Conservation (phyloP, 2,329 filamentous ascomycete genomes). For the Colletotrichum chlorophyti region DNA sequence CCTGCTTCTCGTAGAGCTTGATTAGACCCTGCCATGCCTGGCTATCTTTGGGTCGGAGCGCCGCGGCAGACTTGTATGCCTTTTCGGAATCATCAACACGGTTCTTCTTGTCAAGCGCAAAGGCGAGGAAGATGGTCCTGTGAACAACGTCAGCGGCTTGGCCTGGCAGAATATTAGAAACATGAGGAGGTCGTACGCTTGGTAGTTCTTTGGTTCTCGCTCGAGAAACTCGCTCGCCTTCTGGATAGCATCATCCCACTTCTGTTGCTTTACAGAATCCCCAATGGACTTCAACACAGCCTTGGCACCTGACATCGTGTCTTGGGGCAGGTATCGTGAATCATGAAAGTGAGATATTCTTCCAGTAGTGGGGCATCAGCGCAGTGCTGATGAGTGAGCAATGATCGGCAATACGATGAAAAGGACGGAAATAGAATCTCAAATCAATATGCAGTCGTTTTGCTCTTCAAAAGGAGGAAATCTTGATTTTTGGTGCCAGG, state of each 20-base stretch:
- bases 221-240: slow-evolving; percentile 74
- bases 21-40: slow-evolving; percentile 92
- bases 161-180: not conserved
- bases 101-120: slow-evolving; percentile 80
- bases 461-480: not conserved
- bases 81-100: slow-evolving; percentile 76
- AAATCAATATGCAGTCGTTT: too few relatives aligned
- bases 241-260: slow-evolving; percentile 77
- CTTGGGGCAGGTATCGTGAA: not conserved
- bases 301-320: slow-evolving; percentile 66
- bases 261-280: slow-evolving; percentile 76
- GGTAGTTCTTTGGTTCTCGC: slow-evolving; percentile 80
- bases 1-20: slow-evolving; percentile 83
- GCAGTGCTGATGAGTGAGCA: not conserved
- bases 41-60: slow-evolving; percentile 75
- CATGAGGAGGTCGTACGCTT: slow-evolving; percentile 63
- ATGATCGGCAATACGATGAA: not conserved
- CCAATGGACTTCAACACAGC: slow-evolving; percentile 82
- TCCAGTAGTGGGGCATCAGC: slow-evolving; percentile 22
- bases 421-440: too few relatives aligned
- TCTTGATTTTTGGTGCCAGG: not conserved
- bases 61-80: slow-evolving; percentile 76
- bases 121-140: slow-evolving; percentile 76
- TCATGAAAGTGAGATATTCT: slow-evolving; percentile 23
- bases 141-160: slow-evolving; percentile 18